Evolutionary conservation across 352 stramenopile genomes (phyloP), one percentile per base, ranked within the genome.

Genomic region (Pythium rhizo-oryzae): DNA sequence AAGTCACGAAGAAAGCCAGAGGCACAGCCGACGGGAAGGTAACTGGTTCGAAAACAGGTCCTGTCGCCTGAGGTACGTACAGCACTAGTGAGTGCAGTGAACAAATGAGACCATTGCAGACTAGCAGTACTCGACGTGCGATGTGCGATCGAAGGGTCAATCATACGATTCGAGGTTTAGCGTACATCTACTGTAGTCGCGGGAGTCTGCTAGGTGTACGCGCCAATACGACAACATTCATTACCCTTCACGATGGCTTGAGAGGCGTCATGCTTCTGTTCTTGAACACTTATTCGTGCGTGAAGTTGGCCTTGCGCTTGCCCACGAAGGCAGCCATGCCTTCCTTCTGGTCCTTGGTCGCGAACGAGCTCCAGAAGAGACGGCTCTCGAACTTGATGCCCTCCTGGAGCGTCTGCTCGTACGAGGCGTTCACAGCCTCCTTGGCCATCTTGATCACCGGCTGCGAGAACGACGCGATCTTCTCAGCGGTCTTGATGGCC

Each of bases 311-410:
- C 62, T 96, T 93, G 69, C 97, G 86, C 85, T 99, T 99, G 74
- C 98, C 94, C 12, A 99, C 87, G 69, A 99, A 99, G 15, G 98
- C 98, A 19, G 83, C 75, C 97, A 99, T 99, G 59, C 98, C 97
- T 68, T 99, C 92, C 75, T 96, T 94, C 75, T 96, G 84, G 79
- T 95, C 86, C 75, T 93, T 89, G 8, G 96, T 99, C 19, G 97
- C 97, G 83, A 99, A 99, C 55, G 97, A 96, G 67, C 92, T 94
- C 87, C 98, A 98, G 80, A 99, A 99, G 35, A 99, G 91, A 59
- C 97, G 93, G 67, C 97, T 93, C 81, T 99, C 97, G 68, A 97
- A 98, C 69, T 97, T 94, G 63, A 99, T 74, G 35, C 97, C 97
- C 70, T 99, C 96, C 69, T 96, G 83, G 57, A 99, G 79, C 52